Conservation (phyloP, 306 rosid genomes). For the Inga oerstediana region DNA sequence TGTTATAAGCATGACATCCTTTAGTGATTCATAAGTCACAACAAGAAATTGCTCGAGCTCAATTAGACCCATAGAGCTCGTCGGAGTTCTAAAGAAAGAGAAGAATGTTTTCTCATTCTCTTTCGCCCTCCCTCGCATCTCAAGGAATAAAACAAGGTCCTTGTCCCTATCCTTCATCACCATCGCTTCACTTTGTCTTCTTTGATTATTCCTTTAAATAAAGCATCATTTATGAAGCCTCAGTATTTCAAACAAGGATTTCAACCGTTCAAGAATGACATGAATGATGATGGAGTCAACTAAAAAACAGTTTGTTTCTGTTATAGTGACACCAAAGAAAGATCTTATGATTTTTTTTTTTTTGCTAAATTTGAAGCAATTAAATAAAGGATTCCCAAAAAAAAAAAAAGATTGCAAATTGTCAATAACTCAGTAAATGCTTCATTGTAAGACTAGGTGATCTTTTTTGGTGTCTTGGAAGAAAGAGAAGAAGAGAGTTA, state of each 20-base stretch:
- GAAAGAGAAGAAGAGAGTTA: background rate
- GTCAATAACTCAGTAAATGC: conserved; percentile 28
- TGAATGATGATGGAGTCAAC: background rate
- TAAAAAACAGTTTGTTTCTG: conserved; percentile 21
- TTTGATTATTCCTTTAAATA: conserved; percentile 34
- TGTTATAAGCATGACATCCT: background rate
- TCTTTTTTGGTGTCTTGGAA: background rate
- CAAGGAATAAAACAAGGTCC: conserved; percentile 72
- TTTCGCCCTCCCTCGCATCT: conserved; percentile 83
- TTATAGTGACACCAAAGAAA: background rate
- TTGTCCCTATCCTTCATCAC: conserved; percentile 76
- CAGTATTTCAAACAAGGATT: conserved; percentile 25
- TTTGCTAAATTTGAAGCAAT: conserved; percentile 14
- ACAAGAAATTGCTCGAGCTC: background rate
- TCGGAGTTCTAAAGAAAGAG: conserved; percentile 54
- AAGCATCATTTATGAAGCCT: conserved; percentile 28
- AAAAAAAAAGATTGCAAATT: conserved; percentile 4
- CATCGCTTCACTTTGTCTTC: conserved; percentile 47
- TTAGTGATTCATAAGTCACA: background rate
- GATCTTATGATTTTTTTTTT: conserved; percentile 31
- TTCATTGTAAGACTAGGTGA: background rate
- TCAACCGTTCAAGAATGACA: conserved; percentile 10
- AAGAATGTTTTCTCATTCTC: conserved; percentile 60
- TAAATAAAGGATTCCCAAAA: conserved; percentile 17
- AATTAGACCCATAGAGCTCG: conserved; percentile 53